Evolutionary conservation across 2,329 filamentous ascomycete genomes (phyloP).

Genomic region (Aspergillus costaricaensis): DNA sequence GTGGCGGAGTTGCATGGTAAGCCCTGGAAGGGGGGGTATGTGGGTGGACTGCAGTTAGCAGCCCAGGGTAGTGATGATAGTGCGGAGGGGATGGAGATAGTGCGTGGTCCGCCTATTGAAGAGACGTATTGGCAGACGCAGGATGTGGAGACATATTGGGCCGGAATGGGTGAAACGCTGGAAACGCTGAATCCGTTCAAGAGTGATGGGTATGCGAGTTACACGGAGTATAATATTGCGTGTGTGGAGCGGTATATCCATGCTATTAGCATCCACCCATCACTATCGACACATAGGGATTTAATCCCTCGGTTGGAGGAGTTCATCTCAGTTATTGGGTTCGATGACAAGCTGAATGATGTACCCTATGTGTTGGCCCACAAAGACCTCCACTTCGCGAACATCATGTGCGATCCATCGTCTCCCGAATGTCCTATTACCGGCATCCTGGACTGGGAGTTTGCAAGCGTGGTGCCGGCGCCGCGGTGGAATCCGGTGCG

Average conservation of each 20-base stretch:
- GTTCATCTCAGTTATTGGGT: not conserved
- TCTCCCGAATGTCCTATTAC: conserved; percentile 29
- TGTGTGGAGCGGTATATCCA: conserved; percentile 22
- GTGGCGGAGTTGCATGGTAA: not conserved
- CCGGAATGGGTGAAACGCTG: not conserved
- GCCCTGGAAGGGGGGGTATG: not conserved
- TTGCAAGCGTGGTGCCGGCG: conserved; percentile 38
- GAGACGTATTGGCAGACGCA: conserved; percentile 41
- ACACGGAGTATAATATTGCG: conserved; percentile 9
- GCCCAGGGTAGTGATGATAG: too few species aligned
- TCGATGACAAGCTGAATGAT: conserved; percentile 21
- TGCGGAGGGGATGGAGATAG: not conserved
- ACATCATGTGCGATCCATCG: conserved; percentile 36
- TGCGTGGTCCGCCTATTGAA: conserved; percentile 34
- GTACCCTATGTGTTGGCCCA: conserved; percentile 35
- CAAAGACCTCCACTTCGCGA: conserved; percentile 33
- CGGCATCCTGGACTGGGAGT: conserved; percentile 43
- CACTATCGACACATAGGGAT: not conserved
- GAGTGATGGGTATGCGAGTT: not conserved
- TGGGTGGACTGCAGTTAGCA: not conserved
- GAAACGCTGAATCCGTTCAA: not conserved
- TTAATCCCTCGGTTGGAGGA: not conserved
- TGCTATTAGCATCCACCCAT: not conserved
- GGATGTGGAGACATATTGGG: conserved; percentile 33
- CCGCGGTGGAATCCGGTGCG: conserved; percentile 39